A percentile compares a stretch with the other conserved stretches of the same genome.
phyloP scores from a whole-genome alignment of 805 yeast genomes.

The Sporopachydermia lactativora region DNA sequence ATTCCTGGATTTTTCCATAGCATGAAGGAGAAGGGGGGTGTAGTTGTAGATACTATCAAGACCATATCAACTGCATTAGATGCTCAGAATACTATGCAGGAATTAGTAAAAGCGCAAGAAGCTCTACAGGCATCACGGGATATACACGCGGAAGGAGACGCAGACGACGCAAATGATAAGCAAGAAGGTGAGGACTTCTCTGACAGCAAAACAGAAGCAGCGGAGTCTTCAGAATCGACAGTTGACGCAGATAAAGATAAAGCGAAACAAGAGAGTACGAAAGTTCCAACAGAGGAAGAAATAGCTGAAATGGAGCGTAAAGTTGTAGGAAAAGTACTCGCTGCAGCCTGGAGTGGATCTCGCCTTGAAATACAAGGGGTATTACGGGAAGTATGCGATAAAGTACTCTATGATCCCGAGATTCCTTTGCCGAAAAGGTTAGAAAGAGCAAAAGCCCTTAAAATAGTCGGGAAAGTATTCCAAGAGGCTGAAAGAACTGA shows the following conservation, averaged over 20 bases:
- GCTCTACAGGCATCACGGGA: constrained; percentile 36
- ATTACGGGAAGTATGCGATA: constrained; percentile 71
- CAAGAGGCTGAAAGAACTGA: constrained; percentile 52
- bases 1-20: constrained; percentile 71
- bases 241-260: constrained; percentile 34
- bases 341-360: constrained; percentile 93
- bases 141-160: constrained; percentile 13
- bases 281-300: constrained; percentile 33
- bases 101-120: constrained; percentile 61
- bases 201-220: constrained; percentile 78
- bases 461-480: constrained; percentile 59
- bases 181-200: constrained; percentile 68
- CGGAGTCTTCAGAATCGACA: constrained; percentile 50
- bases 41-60: constrained; percentile 71
- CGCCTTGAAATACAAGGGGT: constrained; percentile 72
- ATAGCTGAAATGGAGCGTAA: constrained; percentile 68
- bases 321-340: constrained; percentile 78
- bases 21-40: constrained; percentile 71
- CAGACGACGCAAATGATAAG: constrained; percentile 33
- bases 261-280: constrained; percentile 19
- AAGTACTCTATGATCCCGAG: constrained; percentile 53
- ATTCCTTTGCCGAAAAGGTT: constrained; percentile 48
- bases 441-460: constrained; percentile 68
- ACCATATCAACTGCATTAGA: constrained; percentile 77
- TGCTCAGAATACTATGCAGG: constrained; percentile 68